Percentiles rank a stretch among this genome's conserved stretches.
These are phyloP conservation scores for Hypoxylon cercidicola DNA, from an alignment of 495 filamentous ascomycete genomes.

Conservation along the genomic window DNA sequence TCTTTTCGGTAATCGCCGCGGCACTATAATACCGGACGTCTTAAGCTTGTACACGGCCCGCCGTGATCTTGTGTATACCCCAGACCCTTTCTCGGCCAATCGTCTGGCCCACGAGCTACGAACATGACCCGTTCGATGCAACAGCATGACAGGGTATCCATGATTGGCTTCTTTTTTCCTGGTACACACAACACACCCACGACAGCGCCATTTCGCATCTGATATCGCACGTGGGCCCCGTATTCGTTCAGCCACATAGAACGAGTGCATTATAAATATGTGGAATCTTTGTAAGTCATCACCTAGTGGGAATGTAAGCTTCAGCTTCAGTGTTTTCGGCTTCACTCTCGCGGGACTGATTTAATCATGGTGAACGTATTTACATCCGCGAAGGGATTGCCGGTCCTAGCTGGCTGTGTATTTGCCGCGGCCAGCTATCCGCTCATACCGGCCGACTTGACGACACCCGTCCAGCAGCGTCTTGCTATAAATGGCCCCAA, in stretches of 20 bases:
- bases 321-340: conserved; percentile 4
- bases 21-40: conserved; percentile 16
- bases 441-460: conserved; percentile 61
- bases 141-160: conserved; percentile 12
- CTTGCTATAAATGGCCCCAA: conserved; percentile 65
- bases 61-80: neutral
- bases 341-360: conserved; percentile 8
- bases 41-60: conserved; percentile 16
- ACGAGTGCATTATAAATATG: conserved; percentile 34
- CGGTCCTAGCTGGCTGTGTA: conserved; percentile 53
- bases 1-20: conserved; percentile 25
- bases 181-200: neutral
- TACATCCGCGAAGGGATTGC: conserved; percentile 46
- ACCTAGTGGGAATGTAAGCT: conserved; percentile 19
- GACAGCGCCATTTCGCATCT: conserved; percentile 16
- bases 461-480: conserved; percentile 67
- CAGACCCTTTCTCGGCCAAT: conserved; percentile 29
- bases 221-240: conserved; percentile 25
- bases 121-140: conserved; percentile 19
- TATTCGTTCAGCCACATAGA: conserved; percentile 28
- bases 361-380: conserved; percentile 27
- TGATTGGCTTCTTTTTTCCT: conserved; percentile 13
- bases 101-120: conserved; percentile 33
- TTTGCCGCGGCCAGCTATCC: conserved; percentile 61
- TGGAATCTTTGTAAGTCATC: conserved; percentile 5